Percentiles rank a stretch among this genome's conserved stretches.
These are phyloP conservation scores for Neoascochyta sp. DNA, from an alignment of 2,329 filamentous ascomycete species.

Conservation along the genomic window DNA sequence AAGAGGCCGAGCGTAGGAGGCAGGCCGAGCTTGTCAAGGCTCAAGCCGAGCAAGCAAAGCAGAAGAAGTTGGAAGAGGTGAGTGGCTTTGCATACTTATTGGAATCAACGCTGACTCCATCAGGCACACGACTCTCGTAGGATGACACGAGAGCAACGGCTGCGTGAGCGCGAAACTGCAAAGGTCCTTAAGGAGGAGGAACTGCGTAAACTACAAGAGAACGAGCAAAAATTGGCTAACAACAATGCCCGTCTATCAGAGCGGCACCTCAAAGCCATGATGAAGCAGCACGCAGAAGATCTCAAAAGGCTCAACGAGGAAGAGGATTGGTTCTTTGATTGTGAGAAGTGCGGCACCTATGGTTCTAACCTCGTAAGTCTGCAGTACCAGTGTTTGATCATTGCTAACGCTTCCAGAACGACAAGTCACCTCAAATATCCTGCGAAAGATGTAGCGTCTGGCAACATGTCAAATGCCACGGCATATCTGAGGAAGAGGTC, in stretches of 20 bases:
- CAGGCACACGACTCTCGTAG: conserved; percentile 73
- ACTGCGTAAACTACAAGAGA: conserved; percentile 72
- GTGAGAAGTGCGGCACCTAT: conserved; percentile 78
- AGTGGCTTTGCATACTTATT: conserved; percentile 10
- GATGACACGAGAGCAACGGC: conserved; percentile 77
- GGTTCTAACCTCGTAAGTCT: conserved; percentile 66
- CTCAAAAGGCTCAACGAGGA: conserved; percentile 65
- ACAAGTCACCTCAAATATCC: conserved; percentile 87
- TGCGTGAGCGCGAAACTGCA: conserved; percentile 80
- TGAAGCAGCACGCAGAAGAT: conserved; percentile 74
- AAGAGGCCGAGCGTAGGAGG: conserved; percentile 66
- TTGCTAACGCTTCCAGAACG: conserved; percentile 56
- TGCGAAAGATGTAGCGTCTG: conserved; percentile 93
- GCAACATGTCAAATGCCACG: conserved; percentile 93
- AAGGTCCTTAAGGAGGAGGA: conserved; percentile 83
- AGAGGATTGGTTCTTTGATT: conserved; percentile 94
- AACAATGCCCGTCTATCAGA: conserved; percentile 62
- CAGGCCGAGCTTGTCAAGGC: conserved; percentile 62
- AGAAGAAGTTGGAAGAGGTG: conserved; percentile 63
- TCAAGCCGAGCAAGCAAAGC: conserved; percentile 55
- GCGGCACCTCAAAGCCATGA: conserved; percentile 74
- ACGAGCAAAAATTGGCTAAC: conserved; percentile 56
- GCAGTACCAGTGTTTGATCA: background rate
- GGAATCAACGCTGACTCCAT: conserved; percentile 18
- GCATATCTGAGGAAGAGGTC: conserved; percentile 72